Evolutionary conservation across 208 protist species (phyloP).

Genomic region (Crithidia acanthocephali): DNA sequence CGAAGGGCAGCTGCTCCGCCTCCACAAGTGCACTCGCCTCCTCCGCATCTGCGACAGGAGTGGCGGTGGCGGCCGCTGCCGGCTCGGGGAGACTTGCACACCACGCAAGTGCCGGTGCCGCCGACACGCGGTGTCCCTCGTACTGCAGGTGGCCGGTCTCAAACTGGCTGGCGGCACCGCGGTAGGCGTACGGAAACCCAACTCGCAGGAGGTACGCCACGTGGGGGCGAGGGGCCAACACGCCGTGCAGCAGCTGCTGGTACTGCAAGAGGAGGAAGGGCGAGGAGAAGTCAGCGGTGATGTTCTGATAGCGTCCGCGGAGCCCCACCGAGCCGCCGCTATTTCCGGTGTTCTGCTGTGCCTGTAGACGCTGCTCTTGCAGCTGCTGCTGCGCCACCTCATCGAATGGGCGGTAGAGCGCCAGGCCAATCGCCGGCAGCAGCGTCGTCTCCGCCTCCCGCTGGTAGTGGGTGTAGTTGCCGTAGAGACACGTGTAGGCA

Average conservation of each 20-base stretch:
- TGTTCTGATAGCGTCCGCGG: background rate
- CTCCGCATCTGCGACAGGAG: too few species aligned
- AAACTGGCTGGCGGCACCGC: constrained; percentile 14
- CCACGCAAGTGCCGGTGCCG: constrained; percentile 21
- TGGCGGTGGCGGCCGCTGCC: background rate
- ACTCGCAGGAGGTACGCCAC: constrained; percentile 38
- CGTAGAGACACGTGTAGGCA: constrained; percentile 55
- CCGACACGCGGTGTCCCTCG: constrained; percentile 34
- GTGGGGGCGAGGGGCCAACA: constrained; percentile 28
- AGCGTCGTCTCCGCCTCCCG: constrained; percentile 36
- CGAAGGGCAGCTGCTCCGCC: constrained; percentile 34
- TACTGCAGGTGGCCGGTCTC: constrained; percentile 27
- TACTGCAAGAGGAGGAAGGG: constrained; percentile 42
- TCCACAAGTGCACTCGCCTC: background rate
- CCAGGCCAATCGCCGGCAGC: constrained; percentile 35
- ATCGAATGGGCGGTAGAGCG: constrained; percentile 53
- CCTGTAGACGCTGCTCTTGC: constrained; percentile 17
- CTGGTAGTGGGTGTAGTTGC: constrained; percentile 46
- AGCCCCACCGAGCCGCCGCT: background rate
- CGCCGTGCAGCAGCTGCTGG: constrained; percentile 39
- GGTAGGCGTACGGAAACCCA: constrained; percentile 38
- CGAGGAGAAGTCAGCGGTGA: constrained; percentile 24
- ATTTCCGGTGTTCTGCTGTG: background rate
- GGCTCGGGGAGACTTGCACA: too few species aligned
- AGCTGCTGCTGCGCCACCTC: constrained; percentile 32